Conservation (phyloP, 257 asterid genomes). For the Osmanthus fragrans region DNA sequence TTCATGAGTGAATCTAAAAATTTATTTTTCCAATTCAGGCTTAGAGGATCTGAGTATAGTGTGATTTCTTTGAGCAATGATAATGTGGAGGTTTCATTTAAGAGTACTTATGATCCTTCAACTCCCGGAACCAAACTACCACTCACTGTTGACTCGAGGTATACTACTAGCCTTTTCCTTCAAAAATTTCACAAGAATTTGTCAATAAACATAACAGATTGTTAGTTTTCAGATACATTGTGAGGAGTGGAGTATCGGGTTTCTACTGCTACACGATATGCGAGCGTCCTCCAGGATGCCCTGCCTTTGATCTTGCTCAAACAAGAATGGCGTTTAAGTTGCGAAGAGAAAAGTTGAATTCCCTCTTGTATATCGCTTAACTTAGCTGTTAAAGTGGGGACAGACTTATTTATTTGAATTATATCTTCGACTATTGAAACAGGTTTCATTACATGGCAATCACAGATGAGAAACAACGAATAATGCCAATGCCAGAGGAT, state of each 20-base stretch:
- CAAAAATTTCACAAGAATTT: neutral
- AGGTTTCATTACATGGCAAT: constrained; percentile 71
- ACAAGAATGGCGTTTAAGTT: constrained; percentile 49
- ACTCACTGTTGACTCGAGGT: constrained; percentile 50
- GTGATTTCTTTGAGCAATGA: constrained; percentile 45
- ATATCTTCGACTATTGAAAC: constrained; percentile 12
- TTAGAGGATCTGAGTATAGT: constrained; percentile 49
- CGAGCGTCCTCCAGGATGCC: constrained; percentile 41
- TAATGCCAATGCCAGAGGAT: constrained; percentile 72
- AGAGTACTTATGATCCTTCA: constrained; percentile 43
- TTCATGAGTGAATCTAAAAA: neutral
- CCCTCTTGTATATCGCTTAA: neutral
- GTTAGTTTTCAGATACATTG: constrained; percentile 36
- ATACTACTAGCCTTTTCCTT: neutral
- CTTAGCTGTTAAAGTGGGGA: no score
- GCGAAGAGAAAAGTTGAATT: constrained; percentile 43
- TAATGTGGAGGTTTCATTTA: constrained; percentile 52
- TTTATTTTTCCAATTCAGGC: constrained; percentile 28
- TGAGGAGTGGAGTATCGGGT: constrained; percentile 55
- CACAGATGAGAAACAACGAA: constrained; percentile 54
- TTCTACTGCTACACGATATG: constrained; percentile 55
- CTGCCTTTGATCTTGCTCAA: constrained; percentile 56
- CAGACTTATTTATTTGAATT: neutral
- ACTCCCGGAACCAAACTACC: constrained; percentile 39
- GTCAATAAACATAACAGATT: neutral